Base-by-base conservation (phyloP, 495 filamentous ascomycete genomes). In the Aspergillus olivimuriae region DNA sequence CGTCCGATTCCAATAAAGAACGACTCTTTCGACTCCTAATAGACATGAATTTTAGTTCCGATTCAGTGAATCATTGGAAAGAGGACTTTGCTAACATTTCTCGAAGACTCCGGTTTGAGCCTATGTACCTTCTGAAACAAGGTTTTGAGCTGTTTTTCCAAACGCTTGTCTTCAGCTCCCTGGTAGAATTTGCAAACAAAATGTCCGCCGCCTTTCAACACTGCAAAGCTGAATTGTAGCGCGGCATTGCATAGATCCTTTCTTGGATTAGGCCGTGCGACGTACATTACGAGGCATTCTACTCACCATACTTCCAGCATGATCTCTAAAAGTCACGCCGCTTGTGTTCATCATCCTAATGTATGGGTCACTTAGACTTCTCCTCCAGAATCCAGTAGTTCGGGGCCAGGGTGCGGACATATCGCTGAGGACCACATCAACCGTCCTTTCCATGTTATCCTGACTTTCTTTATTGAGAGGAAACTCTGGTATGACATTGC, bases 331-430 rank as follows among this genome's bases (percentile, higher is more conserved):
- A 14, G 57, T 61, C 47, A 88, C 82, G 30, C 92, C 92, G 63
- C 86, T 95, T 38, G 89, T 94, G 66, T 97, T 96, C 89, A 95
- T 95, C 88, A 98, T 84, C 92, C 92, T 98, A 71, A 61, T 61
- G 78, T 90, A 89, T 39, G 90, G 87, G 75, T 89, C 76, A 89
- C 81, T 92, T 74, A 96, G 74, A 70, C 81, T 92, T 66, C 76
- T 86, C 68, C 83, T 82, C 72, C 80, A 83, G 68, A 83, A 88
- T 31, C 84, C 84, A 55, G 76, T 76, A 23, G 77, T 81, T 72
- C 86, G 83, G 51, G 74, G 65, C 89, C 88, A 95, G 86, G 92
- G 90, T 71, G 75, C 91, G 70, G 80, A 98, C 92, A 98, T 98
- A 82, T 98, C 92, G 75, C 87, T 94, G 53, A 98, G 68, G 54